Base-by-base conservation (phyloP, 129 eudicot genomes). In the Flaveria bidentis region DNA sequence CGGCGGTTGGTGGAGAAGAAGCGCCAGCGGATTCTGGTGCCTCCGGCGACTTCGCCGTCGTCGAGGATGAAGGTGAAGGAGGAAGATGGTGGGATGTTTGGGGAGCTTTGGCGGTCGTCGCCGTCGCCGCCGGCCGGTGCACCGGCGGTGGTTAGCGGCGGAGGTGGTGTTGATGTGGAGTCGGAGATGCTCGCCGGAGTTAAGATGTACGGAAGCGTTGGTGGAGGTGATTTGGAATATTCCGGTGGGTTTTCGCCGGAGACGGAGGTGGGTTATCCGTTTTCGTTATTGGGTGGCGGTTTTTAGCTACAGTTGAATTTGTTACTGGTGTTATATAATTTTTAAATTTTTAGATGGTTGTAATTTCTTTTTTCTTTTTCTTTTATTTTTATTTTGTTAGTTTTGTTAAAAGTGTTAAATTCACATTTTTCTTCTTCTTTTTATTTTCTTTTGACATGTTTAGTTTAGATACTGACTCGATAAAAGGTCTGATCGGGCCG, bases 231-330 rank as follows among this genome's bases (percentile, higher is more conserved):
- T 68, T 2, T 15, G 56, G 33, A 71, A 76, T 81, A 57, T 9
- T 70, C 66, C 17, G 87, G 79, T n/a, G 86, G 87, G 6, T 22
- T 41, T 53, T 53, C 61, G 28, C 78, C 33, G 71, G 72, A 47
- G 70, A 76, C 51, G 84, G 86, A 66, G 11, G 83, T 87, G 73
- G 81, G 82, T 41, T 91, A 91, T 82, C 96, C 96, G 1, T 89
- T 85, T 76, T 91, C 97, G 28, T 79, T 87, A 51, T 80, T 91
- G 14, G 97, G 75, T 14, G 90, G 90, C 74, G 92, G 90, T 3
- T 91, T 89, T 82, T 91, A 89, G 86, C 47, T 53, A 66, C 67
- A 50, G 73, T 65, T 65, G 12, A 74, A 18, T 50, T 76, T 36
- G 67, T 76, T 76, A 15, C 3, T 36, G 26, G 26, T 66, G 14